Evolutionary conservation across 192 early-diverging fungal genomes (phyloP), one percentile per base, ranked within the genome.

Genomic region (Coemansia sp.): DNA sequence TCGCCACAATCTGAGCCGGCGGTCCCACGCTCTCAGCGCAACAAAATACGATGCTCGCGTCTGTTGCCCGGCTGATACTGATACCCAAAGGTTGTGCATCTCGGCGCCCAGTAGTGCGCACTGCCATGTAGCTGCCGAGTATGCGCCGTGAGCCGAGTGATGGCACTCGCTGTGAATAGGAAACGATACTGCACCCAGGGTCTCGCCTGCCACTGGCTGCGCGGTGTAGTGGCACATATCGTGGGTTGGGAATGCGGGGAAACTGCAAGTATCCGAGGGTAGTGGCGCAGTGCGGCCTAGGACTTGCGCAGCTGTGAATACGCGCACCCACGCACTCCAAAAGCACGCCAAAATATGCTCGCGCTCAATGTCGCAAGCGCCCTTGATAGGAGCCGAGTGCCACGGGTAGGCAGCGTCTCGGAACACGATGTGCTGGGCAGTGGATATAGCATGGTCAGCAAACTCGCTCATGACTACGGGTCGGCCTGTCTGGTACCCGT

Each of bases 291-390:
- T 46, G 58, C 19, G 61, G 42, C 53, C 53, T 36, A 73, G 65
- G n/a, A 53, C 45, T 66, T 73, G 79, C 12, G 79, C 79, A 0
- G 74, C 74, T 0, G 67, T 66, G 31, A 74, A 58, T 12, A 59
- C 23, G 39, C 70, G 60, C 19, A 51, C 48, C 79, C 74, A 81
- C 36, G 67, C 62, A 44, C 67, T 57, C 79, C 79, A 81, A 64
- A 70, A 81, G 31, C 67, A 69, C 39, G 59, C 46, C 41, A 81
- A 65, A 34, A 81, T 19, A 44, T 81, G 71, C 57, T 81, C 79
- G 60, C 70, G 70, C 68, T 73, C 79, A 0, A 76, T 45, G 48
- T 81, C 79, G 67, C 79, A 81, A 3, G 74, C 70, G 14, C 59
- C 46, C 31, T n/a, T 53, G 2, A 12, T 0, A 0, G 23, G 51